Percentiles rank a stretch among this genome's conserved stretches.
These are phyloP conservation scores for Camellia granthamiana DNA, from an alignment of 148 eudicot species.

Conservation along the genomic window DNA sequence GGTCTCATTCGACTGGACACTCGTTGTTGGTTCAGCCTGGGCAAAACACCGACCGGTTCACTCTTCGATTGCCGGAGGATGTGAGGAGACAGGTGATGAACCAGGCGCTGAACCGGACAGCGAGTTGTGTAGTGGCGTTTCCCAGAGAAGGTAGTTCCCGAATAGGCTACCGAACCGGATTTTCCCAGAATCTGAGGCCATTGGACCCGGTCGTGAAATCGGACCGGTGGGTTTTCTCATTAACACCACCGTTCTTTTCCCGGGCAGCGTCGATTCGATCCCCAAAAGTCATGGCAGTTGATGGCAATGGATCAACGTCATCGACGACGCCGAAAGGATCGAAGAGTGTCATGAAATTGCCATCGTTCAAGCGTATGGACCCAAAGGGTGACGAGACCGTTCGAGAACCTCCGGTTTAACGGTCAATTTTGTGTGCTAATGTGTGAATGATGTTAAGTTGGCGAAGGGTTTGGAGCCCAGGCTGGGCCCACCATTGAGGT, in stretches of 20 bases:
- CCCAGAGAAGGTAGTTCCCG: constrained; percentile 26
- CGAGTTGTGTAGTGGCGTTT: constrained; percentile 28
- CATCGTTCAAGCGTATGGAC: constrained; percentile 20
- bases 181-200: constrained; percentile 7
- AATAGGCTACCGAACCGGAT: constrained; percentile 23
- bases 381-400: constrained; percentile 10
- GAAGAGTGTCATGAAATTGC: not conserved
- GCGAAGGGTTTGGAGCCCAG: not conserved
- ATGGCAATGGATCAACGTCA: constrained; percentile 17
- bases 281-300: constrained; percentile 26
- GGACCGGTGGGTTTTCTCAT: constrained; percentile 49
- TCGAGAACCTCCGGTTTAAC: constrained; percentile 15
- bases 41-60: constrained; percentile 44
- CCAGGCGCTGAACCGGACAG: constrained; percentile 32
- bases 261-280: constrained; percentile 42
- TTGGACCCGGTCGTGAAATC: constrained; percentile 33
- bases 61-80: constrained; percentile 45
- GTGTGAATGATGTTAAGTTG: too few relatives aligned
- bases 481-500: not conserved
- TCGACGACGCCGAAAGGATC: constrained; percentile 7
- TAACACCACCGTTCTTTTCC: constrained; percentile 50
- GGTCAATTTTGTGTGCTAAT: not conserved
- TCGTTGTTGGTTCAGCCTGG: constrained; percentile 42
- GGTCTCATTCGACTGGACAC: constrained; percentile 62
- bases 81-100: constrained; percentile 37